These are phyloP conservation scores for Trypanosoma theileri DNA, from an alignment of 208 protist species.

Conservation along the genomic window DNA sequence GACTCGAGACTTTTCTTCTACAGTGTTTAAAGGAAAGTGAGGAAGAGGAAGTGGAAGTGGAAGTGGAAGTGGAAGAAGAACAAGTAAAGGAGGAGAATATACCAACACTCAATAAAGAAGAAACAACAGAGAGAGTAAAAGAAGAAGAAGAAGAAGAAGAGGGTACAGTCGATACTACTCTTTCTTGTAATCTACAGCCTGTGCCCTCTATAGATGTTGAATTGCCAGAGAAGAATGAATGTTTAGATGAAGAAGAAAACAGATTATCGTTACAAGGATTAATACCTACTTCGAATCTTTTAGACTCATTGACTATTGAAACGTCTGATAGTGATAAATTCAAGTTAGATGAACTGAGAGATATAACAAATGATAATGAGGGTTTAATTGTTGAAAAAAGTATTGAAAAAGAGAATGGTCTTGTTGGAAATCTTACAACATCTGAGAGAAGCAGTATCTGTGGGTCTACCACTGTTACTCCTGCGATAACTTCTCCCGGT, in stretches of 20 bases:
- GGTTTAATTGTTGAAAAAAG: background rate
- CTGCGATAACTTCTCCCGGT: background rate
- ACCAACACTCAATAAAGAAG: background rate
- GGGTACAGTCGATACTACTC: background rate
- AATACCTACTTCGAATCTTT: too few relatives aligned
- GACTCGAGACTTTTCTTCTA: constrained; percentile 16
- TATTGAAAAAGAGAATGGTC: background rate
- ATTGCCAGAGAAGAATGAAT: too few relatives aligned
- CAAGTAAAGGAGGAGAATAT: constrained; percentile 18
- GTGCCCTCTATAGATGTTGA: too few relatives aligned
- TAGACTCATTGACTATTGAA: too few relatives aligned
- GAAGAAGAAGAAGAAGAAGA: constrained; percentile 1
- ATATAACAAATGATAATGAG: background rate
- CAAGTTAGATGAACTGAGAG: background rate
- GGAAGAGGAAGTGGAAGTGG: constrained; percentile 10
- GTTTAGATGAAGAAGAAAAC: too few relatives aligned
- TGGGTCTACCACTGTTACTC: background rate
- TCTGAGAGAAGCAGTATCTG: background rate
- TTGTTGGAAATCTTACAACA: background rate
- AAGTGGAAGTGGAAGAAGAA: constrained; percentile 14
- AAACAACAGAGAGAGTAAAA: constrained; percentile 4
- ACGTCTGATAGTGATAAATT: too few relatives aligned
- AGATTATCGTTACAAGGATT: too few relatives aligned
- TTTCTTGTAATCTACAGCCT: too few relatives aligned
- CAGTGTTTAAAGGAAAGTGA: constrained; percentile 2